Conservation (phyloP, 83 land plant genomes). For the Picea mariana region DNA sequence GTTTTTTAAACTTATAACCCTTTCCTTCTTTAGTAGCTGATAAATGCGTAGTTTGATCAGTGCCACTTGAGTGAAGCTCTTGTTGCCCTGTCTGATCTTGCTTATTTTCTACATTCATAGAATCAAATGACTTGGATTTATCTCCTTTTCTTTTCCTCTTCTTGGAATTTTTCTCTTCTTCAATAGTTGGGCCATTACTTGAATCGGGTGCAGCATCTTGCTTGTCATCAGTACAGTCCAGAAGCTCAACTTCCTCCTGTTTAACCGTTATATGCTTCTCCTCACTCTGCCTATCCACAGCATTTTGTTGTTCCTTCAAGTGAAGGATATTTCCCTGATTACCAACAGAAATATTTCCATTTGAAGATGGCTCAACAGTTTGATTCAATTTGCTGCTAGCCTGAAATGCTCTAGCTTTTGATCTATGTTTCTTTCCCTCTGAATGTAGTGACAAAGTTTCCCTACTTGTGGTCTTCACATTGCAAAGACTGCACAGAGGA, state of each 20-base stretch:
- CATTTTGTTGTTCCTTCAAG: slow-evolving; percentile 2
- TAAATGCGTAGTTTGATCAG: background rate
- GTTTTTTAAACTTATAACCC: slow-evolving; percentile 16
- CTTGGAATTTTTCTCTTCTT: slow-evolving; percentile 1
- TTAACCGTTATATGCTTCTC: background rate
- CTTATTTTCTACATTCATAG: background rate
- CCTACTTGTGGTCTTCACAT: slow-evolving; percentile 63
- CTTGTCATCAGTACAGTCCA: slow-evolving; percentile 5
- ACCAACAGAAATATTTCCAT: slow-evolving; percentile 15
- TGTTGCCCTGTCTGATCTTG: background rate
- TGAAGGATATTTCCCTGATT: background rate
- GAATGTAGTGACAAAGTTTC: slow-evolving; percentile 68
- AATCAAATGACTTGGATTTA: background rate
- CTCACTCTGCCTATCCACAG: background rate
- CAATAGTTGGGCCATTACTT: background rate
- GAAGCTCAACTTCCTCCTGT: background rate
- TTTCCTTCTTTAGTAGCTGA: slow-evolving; percentile 6
- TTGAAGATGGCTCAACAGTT: slow-evolving; percentile 25
- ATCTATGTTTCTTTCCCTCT: slow-evolving; percentile 75
- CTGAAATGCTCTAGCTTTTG: slow-evolving; percentile 69
- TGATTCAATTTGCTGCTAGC: slow-evolving; percentile 39
- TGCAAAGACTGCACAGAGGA: slow-evolving; percentile 53
- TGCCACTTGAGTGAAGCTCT: background rate
- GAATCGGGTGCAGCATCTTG: slow-evolving; percentile 6
- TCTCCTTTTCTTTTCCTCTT: slow-evolving; percentile 14